Base-by-base conservation (phyloP, 352 stramenopile genomes). In the Globisporangium orthogonon region DNA sequence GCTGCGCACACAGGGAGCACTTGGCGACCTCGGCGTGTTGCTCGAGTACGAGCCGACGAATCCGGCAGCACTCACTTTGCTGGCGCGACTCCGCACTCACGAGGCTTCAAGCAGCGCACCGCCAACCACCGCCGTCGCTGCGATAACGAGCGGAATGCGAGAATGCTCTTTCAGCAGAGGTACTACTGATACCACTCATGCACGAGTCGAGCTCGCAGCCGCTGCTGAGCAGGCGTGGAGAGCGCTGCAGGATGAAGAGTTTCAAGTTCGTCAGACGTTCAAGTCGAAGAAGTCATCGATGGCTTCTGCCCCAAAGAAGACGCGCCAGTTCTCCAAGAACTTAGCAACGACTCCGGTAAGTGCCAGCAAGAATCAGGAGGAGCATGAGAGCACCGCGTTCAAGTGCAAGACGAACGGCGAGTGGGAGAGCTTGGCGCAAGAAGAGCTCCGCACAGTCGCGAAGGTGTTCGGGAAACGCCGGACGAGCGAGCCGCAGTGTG, bases 221-320 rank as follows among this genome's bases (percentile, higher is more conserved):
- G 54, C 66, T 13, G 69, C 65, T 18, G 63, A 78, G 55, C 40
- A 53, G 15, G 74, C 60, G 2, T 92, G 82, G 79, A 56, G 64
- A 29, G 55, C 63, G 7, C 57, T 92, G 7, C 82, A 90, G 59
- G 70, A 71, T 7, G 76, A 82, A 37, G 83, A 91, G 57, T 46
- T 56, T 1, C 61, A 52, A 15, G 51, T 92, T 17, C 66, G 72
- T 9, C 54, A 68, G n/a, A 28, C 29, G 17, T 15, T 50, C 28
- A 40, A 59, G 43, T n/a, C 47, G 10, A 64, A 57, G 39, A 63
- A 64, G 17, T 35, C 53, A 15, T 4, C 31, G 23, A 17, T 28
- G 30, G 29, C 52, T 47, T 30, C 37, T 46, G 35, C 14, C 15
- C 33, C 33, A 7, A 57, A 45, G 60, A 46, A 47, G 50, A 48